Evolutionary conservation across 257 asterid genomes (phyloP).

Genomic region (Nicotiana undulata): DNA sequence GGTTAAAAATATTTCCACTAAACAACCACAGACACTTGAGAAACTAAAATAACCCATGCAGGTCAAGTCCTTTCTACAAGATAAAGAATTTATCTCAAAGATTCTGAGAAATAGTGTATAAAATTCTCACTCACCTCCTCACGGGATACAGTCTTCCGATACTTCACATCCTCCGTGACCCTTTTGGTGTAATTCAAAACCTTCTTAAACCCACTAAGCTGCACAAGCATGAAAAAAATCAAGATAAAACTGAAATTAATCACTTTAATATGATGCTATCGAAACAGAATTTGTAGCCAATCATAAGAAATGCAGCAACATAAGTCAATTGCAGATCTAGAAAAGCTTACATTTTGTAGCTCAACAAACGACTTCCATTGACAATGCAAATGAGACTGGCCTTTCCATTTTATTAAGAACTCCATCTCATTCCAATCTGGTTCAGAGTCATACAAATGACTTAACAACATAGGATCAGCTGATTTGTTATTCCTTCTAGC

Average conservation of each 20-base stretch:
- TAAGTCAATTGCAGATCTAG: slow-evolving; percentile 6
- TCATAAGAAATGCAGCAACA: neutral
- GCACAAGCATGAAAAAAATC: slow-evolving; percentile 31
- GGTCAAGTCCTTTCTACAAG: neutral
- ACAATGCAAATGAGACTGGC: slow-evolving; percentile 97
- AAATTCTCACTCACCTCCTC: slow-evolving; percentile 67
- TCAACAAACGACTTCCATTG: slow-evolving; percentile 91
- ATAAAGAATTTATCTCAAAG: neutral
- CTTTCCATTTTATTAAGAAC: slow-evolving; percentile 95
- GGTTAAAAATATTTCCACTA: neutral
- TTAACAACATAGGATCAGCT: slow-evolving; percentile 63
- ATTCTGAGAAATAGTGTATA: neutral
- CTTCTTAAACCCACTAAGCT: slow-evolving; percentile 99
- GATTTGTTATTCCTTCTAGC: slow-evolving; percentile 72
- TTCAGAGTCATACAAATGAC: slow-evolving; percentile 73
- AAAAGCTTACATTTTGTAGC: slow-evolving; percentile 75
- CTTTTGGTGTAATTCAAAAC: slow-evolving; percentile 88
- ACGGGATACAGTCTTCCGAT: slow-evolving; percentile 77
- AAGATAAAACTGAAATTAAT: slow-evolving; percentile 6
- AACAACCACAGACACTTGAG: neutral
- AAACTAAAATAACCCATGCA: neutral
- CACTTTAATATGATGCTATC: neutral
- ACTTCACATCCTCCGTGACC: slow-evolving; percentile 80
- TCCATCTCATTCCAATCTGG: slow-evolving; percentile 87
- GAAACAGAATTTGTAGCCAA: neutral